Evolutionary conservation across 1,139 yeast genomes (phyloP).

Genomic region (Zhuliangozyma parablackwelliae): DNA sequence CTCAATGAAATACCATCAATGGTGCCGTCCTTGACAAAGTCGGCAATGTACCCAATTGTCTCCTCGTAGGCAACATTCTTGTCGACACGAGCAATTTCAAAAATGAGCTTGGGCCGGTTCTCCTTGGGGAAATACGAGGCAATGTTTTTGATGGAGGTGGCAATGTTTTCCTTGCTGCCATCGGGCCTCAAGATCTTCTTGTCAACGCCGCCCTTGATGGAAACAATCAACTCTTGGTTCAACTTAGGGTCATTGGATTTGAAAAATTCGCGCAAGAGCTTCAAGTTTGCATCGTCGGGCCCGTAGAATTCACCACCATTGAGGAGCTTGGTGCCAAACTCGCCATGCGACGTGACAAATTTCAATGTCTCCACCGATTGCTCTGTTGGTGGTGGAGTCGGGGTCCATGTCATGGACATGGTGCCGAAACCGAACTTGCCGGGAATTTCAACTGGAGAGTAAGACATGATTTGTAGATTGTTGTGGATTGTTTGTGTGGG

Average conservation of each 20-base stretch:
- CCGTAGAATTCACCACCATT: constrained; percentile 85
- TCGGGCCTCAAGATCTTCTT: constrained; percentile 34
- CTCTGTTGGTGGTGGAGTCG: constrained; percentile 40
- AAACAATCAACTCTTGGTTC: constrained; percentile 46
- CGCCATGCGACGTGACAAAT: constrained; percentile 33
- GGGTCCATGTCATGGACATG: constrained; percentile 59
- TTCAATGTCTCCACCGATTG: constrained; percentile 45
- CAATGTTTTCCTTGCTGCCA: constrained; percentile 46
- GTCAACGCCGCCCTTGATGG: constrained; percentile 64
- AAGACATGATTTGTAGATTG: too few relatives aligned
- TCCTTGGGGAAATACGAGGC: constrained; percentile 43
- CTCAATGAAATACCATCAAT: constrained; percentile 68
- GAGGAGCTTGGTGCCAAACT: constrained; percentile 52
- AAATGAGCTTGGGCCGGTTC: constrained; percentile 46
- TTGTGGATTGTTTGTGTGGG: neutral
- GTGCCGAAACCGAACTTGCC: constrained; percentile 54
- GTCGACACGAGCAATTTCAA: constrained; percentile 69
- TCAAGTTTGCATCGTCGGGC: constrained; percentile 34
- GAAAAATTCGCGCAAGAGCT: constrained; percentile 54
- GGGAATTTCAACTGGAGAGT: constrained; percentile 15
- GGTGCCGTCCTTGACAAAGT: constrained; percentile 49
- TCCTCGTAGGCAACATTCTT: constrained; percentile 43
- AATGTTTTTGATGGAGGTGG: constrained; percentile 48
- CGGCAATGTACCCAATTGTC: constrained; percentile 46
- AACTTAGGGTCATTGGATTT: constrained; percentile 47